Conservation (phyloP, 202 grass and related monocot species). For the Setaria viridis region DNA sequence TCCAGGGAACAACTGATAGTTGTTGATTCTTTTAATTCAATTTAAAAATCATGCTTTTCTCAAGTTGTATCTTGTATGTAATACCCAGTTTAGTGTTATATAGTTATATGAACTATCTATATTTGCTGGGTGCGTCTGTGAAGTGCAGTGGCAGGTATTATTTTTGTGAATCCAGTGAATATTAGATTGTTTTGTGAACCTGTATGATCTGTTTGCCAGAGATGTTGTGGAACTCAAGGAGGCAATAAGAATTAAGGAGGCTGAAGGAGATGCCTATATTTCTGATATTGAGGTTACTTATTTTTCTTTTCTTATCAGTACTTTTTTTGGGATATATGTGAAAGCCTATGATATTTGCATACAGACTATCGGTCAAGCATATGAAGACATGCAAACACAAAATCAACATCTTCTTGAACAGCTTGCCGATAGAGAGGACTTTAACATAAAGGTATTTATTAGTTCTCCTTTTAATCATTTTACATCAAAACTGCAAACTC, state of each 20-base stretch:
- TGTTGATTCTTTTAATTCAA: slow-evolving; percentile 11
- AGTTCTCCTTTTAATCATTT: slow-evolving; percentile 10
- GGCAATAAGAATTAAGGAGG: slow-evolving; percentile 89
- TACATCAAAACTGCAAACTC: not conserved
- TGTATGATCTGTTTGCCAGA: slow-evolving; percentile 55
- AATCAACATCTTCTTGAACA: slow-evolving; percentile 91
- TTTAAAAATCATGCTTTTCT: not conserved
- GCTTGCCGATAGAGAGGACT: slow-evolving; percentile 92
- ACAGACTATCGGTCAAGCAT: slow-evolving; percentile 98
- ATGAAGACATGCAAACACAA: slow-evolving; percentile 98
- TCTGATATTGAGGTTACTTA: slow-evolving; percentile 74
- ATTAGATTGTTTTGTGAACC: not conserved
- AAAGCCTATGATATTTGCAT: slow-evolving; percentile 47
- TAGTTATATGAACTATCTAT: too few relatives aligned
- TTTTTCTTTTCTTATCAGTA: not conserved
- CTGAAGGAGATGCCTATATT: slow-evolving; percentile 87
- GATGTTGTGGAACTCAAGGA: slow-evolving; percentile 85
- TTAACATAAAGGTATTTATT: slow-evolving; percentile 96
- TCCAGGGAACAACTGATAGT: slow-evolving; percentile 23
- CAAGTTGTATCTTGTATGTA: too few relatives aligned
- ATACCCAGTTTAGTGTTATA: too few relatives aligned
- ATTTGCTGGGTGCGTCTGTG: too few relatives aligned
- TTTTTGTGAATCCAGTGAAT: too few relatives aligned
- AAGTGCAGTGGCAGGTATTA: too few relatives aligned
- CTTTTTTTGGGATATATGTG: slow-evolving; percentile 32